Evolutionary conservation across 108 stramenopile genomes (phyloP).

Genomic region (Skeletonema marinoi): DNA sequence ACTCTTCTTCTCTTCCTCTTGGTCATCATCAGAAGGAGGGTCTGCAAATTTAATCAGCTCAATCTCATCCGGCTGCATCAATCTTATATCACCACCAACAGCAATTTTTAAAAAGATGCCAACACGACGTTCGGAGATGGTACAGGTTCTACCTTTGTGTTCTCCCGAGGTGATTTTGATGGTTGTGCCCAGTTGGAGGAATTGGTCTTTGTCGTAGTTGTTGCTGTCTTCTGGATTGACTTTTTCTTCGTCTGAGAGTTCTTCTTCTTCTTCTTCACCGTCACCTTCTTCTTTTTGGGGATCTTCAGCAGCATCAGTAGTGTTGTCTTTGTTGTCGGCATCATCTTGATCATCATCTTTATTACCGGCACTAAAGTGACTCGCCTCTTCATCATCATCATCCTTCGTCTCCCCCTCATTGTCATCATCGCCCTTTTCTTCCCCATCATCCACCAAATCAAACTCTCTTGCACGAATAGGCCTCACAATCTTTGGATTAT

Average conservation of each 20-base stretch:
- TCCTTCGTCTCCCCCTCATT: background rate
- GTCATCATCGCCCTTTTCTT: background rate
- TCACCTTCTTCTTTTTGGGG: too few species aligned
- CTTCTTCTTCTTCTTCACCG: too few species aligned
- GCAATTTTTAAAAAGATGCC: background rate
- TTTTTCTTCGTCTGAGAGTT: too few species aligned
- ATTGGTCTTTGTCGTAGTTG: background rate
- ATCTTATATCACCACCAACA: background rate
- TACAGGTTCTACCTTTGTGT: background rate
- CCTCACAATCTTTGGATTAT: conserved; percentile 12
- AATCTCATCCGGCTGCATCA: background rate
- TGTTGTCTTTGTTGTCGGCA: too few species aligned
- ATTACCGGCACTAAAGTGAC: background rate
- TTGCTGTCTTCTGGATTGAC: background rate
- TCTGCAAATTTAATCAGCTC: background rate
- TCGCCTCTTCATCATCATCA: conserved; percentile 1
- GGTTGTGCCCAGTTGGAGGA: background rate
- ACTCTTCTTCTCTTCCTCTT: background rate
- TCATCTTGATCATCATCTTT: background rate
- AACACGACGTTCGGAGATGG: background rate
- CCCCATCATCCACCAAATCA: conserved; percentile 4
- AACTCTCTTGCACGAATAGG: conserved; percentile 6
- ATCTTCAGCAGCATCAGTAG: too few species aligned
- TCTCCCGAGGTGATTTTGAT: background rate
- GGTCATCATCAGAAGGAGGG: background rate